phyloP scores from a whole-genome alignment of 1,139 yeast genomes.

The Candida neerlandica region DNA sequence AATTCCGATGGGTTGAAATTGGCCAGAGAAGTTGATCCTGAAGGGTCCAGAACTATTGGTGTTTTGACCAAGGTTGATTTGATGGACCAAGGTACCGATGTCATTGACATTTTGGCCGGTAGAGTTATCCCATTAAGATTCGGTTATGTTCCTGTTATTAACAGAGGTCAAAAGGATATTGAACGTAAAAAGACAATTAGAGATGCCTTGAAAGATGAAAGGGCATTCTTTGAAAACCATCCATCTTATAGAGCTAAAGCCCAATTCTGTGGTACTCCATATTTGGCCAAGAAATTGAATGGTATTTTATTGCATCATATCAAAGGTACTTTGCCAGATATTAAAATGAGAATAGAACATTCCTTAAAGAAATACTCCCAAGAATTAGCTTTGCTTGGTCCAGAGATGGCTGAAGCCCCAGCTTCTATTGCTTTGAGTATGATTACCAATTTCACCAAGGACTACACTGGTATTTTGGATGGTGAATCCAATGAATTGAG shows the following conservation, averaged over 20 bases:
- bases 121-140: slow-evolving; percentile 92
- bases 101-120: slow-evolving; percentile 93
- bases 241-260: slow-evolving; percentile 84
- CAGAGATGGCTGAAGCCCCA: slow-evolving; percentile 86
- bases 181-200: slow-evolving; percentile 84
- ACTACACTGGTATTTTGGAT: slow-evolving; percentile 86
- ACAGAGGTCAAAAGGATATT: slow-evolving; percentile 97
- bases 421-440: slow-evolving; percentile 86
- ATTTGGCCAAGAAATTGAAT: slow-evolving; percentile 89
- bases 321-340: slow-evolving; percentile 91
- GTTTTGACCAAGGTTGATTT: slow-evolving; percentile 95
- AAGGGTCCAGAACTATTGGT: slow-evolving; percentile 94
- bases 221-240: slow-evolving; percentile 72
- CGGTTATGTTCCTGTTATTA: slow-evolving; percentile 96
- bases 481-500: slow-evolving; percentile 93
- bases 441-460: slow-evolving; percentile 91
- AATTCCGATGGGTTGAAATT: slow-evolving; percentile 95
- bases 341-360: slow-evolving; percentile 85
- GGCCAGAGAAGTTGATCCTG: slow-evolving; percentile 98
- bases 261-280: slow-evolving; percentile 93
- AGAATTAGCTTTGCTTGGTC: slow-evolving; percentile 77
- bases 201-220: slow-evolving; percentile 84
- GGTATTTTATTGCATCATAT: slow-evolving; percentile 90
- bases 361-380: slow-evolving; percentile 79
- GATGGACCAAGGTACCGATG: slow-evolving; percentile 99